Evolutionary conservation across 345 rosid species (phyloP), one percentile per base, ranked within the genome.

Genomic region (Rhodomyrtus tomentosa): DNA sequence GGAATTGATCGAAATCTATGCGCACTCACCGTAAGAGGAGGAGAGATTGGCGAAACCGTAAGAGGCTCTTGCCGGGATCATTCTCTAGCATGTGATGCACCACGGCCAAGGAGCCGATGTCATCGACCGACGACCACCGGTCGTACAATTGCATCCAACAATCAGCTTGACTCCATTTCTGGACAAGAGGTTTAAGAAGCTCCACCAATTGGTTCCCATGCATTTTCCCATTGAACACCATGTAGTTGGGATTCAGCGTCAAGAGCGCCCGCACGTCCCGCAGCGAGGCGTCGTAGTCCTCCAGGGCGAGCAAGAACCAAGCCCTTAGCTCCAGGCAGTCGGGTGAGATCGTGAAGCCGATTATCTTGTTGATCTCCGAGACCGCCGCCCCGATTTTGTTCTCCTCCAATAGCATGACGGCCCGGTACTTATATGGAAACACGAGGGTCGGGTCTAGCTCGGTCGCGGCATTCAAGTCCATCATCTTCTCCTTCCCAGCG

Each of bases 111-210:
- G 98, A 96, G 73, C 99, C 98, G 29, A 96, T 93, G 91, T 96
- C 99, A 82, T 96, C 99, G 50, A 96, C 99, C 21, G 93, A 90
- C 52, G 98, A 96, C 99, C 99, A 96, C 50, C 95, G 90, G 89
- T 96, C 98, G 86, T 94, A 93, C 52, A 96, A 92, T 86, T 94
- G 98, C 98, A 95, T 94, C 99, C 98, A 96, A 87, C 98, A 95
- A 85, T 95, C 98, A 85, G 95, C 98, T 87, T 92, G 95, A 87
- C 93, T 93, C 92, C 93, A 94, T 85, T 93, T 93, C 87, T 91
- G 98, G 53, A 89, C 98, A 83, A 90, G 91, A 55, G 98, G 98
- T 12, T 88, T 87, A 21, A 96, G 94, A 84, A 93, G 86, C 89
- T 95, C 94, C 53, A 95, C 93, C 91, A 96, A 83, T 59, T 87